A percentile compares a stretch with the other conserved stretches of the same genome.
These are phyloP conservation scores for Penicillium thymicola DNA, from an alignment of 2,329 filamentous ascomycete genomes.

Conservation along the genomic window DNA sequence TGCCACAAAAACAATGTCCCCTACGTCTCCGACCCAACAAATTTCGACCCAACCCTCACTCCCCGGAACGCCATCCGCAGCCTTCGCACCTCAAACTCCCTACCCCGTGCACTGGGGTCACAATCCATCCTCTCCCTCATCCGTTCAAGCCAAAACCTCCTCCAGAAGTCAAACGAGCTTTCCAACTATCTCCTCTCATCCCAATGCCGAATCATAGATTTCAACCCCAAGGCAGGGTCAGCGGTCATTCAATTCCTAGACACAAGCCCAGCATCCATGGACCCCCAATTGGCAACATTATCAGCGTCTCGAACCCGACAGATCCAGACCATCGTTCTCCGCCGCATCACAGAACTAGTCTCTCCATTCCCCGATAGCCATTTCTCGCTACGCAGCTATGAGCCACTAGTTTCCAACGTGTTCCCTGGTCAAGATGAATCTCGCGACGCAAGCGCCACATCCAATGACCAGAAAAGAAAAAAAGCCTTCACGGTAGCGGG, in stretches of 20 bases:
- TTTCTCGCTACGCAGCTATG: constrained; percentile 44
- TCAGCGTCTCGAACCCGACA: constrained; percentile 15
- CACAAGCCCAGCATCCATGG: constrained; percentile 6
- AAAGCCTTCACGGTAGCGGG: constrained; percentile 50
- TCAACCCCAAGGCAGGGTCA: constrained; percentile 35
- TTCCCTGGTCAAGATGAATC: constrained; percentile 32
- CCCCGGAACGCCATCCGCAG: constrained; percentile 75
- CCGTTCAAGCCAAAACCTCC: constrained; percentile 48
- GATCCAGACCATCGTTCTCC: constrained; percentile 46
- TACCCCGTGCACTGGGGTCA: constrained; percentile 70
- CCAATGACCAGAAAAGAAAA: constrained; percentile 17
- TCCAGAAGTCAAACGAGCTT: constrained; percentile 48
- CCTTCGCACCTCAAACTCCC: constrained; percentile 54
- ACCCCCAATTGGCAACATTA: constrained; percentile 9
- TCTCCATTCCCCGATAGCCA: constrained; percentile 43
- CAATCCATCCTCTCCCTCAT: constrained; percentile 62
- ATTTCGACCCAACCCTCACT: constrained; percentile 72
- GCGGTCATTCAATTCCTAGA: constrained; percentile 31
- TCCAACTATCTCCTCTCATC: constrained; percentile 53
- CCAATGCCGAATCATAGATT: constrained; percentile 28
- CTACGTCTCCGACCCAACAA: constrained; percentile 87
- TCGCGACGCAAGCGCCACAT: not conserved
- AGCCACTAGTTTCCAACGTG: constrained; percentile 38
- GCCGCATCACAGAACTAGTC: constrained; percentile 49
- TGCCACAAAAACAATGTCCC: constrained; percentile 64